Percentiles rank a stretch among this genome's conserved stretches.
phyloP scores from a whole-genome alignment of 352 stramenopile genomes.

The Phytophthora pisi region DNA sequence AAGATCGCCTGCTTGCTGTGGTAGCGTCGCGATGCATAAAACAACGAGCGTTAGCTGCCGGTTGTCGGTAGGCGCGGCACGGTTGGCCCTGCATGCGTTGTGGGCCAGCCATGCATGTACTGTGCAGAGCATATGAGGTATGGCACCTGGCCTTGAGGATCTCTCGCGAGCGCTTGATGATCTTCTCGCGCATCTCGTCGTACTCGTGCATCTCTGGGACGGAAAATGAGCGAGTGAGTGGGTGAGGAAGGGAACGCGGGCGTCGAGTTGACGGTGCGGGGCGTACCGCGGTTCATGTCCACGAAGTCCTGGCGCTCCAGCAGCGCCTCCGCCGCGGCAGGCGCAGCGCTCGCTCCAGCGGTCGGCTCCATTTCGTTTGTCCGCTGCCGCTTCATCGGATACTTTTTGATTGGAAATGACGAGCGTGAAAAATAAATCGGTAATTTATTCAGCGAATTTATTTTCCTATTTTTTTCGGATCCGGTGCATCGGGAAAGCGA shows the following conservation, averaged over 20 bases:
- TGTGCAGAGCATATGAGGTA: neutral
- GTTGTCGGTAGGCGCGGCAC: neutral
- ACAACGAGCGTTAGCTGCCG: neutral
- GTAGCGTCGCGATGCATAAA: slow-evolving; percentile 21
- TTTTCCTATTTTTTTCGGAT: neutral
- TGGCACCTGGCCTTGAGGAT: slow-evolving; percentile 91
- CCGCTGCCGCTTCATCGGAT: slow-evolving; percentile 29
- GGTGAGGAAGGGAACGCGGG: neutral
- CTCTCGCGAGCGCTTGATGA: slow-evolving; percentile 96
- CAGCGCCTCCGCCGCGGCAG: slow-evolving; percentile 15
- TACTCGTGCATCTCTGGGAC: slow-evolving; percentile 88
- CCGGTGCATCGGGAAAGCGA: neutral
- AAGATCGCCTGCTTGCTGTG: slow-evolving; percentile 95
- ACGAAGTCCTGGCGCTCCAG: slow-evolving; percentile 56
- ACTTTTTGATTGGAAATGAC: slow-evolving; percentile 1
- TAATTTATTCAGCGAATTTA: slow-evolving; percentile 1
- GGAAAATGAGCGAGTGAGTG: neutral
- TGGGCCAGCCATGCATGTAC: neutral
- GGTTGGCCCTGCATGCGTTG: neutral
- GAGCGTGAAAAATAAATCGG: neutral
- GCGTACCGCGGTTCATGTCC: slow-evolving; percentile 55
- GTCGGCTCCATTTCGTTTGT: slow-evolving; percentile 11
- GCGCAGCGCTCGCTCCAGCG: neutral
- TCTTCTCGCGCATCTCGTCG: slow-evolving; percentile 91
- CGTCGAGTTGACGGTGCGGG: neutral